Percentiles rank a stretch among this genome's conserved stretches.
phyloP scores from a whole-genome alignment of 2,329 filamentous ascomycete genomes.

The Phialophora chinensis region DNA sequence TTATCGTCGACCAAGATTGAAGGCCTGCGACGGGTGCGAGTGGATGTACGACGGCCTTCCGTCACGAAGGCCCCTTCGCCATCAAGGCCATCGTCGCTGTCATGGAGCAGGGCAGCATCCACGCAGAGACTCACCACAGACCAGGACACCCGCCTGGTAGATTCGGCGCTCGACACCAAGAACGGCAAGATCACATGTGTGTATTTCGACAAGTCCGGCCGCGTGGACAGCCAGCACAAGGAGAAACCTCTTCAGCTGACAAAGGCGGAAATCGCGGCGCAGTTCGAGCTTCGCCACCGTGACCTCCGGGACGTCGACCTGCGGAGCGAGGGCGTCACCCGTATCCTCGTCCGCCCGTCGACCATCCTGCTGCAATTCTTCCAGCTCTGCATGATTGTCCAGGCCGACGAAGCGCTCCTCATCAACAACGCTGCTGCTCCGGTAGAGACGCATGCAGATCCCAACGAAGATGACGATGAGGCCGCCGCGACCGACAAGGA shows the following conservation, averaged over 20 bases:
- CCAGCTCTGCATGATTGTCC: constrained; percentile 46
- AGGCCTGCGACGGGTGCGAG: background rate
- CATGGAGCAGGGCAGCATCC: background rate
- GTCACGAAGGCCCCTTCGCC: too few species aligned
- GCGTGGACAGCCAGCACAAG: constrained; percentile 17
- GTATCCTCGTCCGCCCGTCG: constrained; percentile 44
- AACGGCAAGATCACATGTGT: constrained; percentile 26
- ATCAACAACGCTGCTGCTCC: constrained; percentile 35
- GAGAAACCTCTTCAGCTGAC: constrained; percentile 19
- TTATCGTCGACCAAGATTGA: background rate
- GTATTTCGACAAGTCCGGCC: constrained; percentile 27
- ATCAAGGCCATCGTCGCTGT: background rate
- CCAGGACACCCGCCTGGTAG: background rate
- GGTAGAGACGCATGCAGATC: constrained; percentile 9
- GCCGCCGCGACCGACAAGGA: constrained; percentile 16
- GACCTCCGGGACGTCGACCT: constrained; percentile 47
- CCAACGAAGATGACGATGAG: background rate
- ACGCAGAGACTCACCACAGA: background rate
- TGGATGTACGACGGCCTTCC: background rate
- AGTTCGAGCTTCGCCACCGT: constrained; percentile 39
- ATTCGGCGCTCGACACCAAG: constrained; percentile 5
- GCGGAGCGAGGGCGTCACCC: constrained; percentile 44
- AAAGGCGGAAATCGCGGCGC: constrained; percentile 30
- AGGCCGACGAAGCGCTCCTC: constrained; percentile 43
- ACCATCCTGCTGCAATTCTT: constrained; percentile 47